Evolutionary conservation across 2,329 filamentous ascomycete genomes (phyloP).

Genomic region (Calonectria ilicicola): DNA sequence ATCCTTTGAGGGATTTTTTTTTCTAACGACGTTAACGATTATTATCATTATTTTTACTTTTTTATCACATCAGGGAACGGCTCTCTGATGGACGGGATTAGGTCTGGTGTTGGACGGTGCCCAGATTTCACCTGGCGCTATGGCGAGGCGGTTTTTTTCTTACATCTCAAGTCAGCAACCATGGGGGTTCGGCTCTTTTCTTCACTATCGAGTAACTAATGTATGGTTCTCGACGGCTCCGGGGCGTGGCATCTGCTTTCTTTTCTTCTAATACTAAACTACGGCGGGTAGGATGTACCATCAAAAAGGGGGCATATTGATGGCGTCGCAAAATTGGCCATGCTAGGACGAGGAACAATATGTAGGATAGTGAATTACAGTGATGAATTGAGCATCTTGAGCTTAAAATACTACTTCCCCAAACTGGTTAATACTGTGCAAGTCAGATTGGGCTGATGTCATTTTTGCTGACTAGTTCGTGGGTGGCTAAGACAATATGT

Average conservation of each 20-base stretch:
- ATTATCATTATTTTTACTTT: background rate
- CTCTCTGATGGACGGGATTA: background rate
- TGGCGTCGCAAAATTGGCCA: slow-evolving; percentile 19
- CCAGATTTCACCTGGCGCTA: background rate
- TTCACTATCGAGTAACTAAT: background rate
- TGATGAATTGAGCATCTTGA: background rate
- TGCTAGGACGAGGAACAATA: slow-evolving; percentile 5
- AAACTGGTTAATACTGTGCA: no score
- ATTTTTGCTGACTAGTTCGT: background rate
- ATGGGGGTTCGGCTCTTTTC: background rate
- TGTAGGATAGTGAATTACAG: slow-evolving; percentile 11
- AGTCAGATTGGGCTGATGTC: background rate
- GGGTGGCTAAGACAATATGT: background rate
- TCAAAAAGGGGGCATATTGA: slow-evolving; percentile 11
- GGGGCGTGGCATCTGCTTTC: slow-evolving; percentile 15
- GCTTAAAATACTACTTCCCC: background rate
- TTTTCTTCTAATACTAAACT: slow-evolving; percentile 9
- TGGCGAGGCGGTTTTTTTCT: slow-evolving; percentile 8
- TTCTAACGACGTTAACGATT: background rate
- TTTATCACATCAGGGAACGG: slow-evolving; percentile 1
- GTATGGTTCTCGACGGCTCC: background rate
- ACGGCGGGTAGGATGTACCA: slow-evolving; percentile 14
- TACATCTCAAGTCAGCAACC: background rate
- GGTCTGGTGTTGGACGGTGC: slow-evolving; percentile 5
- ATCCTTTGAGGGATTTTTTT: background rate